These are phyloP conservation scores for Yamadazyma scolyti DNA, from an alignment of 805 yeast species.

Conservation along the genomic window DNA sequence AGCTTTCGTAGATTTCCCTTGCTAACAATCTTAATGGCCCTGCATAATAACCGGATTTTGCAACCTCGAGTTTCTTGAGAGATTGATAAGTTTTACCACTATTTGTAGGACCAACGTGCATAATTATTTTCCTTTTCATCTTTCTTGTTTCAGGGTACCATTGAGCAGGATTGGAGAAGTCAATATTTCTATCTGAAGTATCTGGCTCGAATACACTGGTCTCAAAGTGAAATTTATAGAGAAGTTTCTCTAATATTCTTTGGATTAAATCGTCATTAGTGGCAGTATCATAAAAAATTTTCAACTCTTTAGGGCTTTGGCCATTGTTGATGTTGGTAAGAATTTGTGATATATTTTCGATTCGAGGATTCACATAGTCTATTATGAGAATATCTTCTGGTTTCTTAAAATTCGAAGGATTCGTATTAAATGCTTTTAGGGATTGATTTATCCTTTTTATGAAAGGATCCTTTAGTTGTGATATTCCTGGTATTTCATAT, in stretches of 20 bases:
- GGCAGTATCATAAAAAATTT: constrained; percentile 12
- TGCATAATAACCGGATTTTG: constrained; percentile 82
- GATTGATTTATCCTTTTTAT: too few relatives aligned
- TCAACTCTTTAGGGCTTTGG: constrained; percentile 17
- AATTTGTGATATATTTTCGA: constrained; percentile 17
- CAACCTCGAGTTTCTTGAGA: constrained; percentile 57
- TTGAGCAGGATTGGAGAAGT: constrained; percentile 36
- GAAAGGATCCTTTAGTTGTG: too few relatives aligned
- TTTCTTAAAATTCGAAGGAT: too few relatives aligned
- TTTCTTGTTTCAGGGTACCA: constrained; percentile 87
- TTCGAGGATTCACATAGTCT: constrained; percentile 26
- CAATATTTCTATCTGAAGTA: constrained; percentile 15
- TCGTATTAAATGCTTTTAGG: too few relatives aligned
- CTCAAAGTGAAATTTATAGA: constrained; percentile 20
- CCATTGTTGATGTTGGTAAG: constrained; percentile 15
- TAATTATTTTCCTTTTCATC: constrained; percentile 70
- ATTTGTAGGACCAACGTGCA: constrained; percentile 98
- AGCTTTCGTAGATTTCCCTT: constrained; percentile 83
- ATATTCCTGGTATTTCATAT: too few relatives aligned
- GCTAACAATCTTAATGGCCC: constrained; percentile 92
- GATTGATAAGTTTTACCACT: constrained; percentile 93
- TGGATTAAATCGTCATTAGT: constrained; percentile 18
- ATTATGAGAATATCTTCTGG: too few relatives aligned
- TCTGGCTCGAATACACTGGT: constrained; percentile 9
- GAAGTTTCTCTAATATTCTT: constrained; percentile 18